phyloP scores from a whole-genome alignment of 1,284 basidiomycete genomes.

The Leccinum fallax region DNA sequence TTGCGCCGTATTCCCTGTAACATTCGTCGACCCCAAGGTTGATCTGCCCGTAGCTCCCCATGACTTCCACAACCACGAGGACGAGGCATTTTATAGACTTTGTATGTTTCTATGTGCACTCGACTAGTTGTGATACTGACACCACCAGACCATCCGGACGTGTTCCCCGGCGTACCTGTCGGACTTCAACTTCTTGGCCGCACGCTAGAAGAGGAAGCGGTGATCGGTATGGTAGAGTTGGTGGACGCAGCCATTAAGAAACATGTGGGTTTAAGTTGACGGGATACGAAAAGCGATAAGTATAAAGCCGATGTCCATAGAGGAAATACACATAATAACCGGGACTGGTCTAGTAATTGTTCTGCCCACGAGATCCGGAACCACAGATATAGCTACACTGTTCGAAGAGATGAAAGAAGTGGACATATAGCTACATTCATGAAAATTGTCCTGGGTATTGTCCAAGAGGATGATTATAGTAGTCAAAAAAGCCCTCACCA shows the following conservation, averaged over 20 bases:
- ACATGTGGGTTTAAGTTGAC: background rate
- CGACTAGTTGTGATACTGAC: background rate
- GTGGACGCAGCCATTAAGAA: slow-evolving; percentile 47
- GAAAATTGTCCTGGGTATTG: background rate
- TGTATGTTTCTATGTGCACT: slow-evolving; percentile 47
- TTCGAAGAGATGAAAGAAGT: background rate
- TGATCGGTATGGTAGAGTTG: slow-evolving; percentile 65
- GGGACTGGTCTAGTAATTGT: background rate
- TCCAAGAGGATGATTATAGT: background rate
- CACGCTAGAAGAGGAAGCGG: slow-evolving; percentile 74
- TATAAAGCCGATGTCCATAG: background rate
- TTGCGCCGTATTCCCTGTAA: slow-evolving; percentile 66
- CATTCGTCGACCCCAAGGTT: slow-evolving; percentile 53
- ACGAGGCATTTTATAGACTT: slow-evolving; percentile 55
- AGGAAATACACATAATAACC: background rate
- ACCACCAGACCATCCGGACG: slow-evolving; percentile 56
- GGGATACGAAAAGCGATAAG: background rate
- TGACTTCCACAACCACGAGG: slow-evolving; percentile 51
- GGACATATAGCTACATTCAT: background rate
- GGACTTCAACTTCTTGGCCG: slow-evolving; percentile 71
- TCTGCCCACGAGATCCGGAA: background rate
- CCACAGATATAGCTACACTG: slow-evolving; percentile 1
- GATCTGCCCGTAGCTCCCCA: slow-evolving; percentile 48
- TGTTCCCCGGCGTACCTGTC: slow-evolving; percentile 64
- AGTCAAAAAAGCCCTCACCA: background rate